Percentiles rank a stretch among this genome's conserved stretches.
These are phyloP conservation scores for Elsinoe batatas DNA, from an alignment of 2,329 filamentous ascomycete genomes.

Conservation along the genomic window DNA sequence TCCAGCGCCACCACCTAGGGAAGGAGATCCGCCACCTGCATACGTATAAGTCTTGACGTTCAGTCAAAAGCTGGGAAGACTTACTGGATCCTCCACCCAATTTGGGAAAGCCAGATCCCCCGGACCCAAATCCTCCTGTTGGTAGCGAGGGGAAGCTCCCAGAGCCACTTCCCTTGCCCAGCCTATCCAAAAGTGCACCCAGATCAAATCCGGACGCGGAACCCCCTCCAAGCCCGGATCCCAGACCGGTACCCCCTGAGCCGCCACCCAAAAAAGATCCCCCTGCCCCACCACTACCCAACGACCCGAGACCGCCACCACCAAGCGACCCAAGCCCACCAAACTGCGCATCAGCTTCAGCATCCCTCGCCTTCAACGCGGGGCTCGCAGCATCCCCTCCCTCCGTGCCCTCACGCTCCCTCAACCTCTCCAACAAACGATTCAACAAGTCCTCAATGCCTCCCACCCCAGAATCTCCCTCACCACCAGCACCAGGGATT, in stretches of 20 bases:
- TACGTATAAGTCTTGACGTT: no score
- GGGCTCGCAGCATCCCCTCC: background rate
- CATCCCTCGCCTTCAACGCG: background rate
- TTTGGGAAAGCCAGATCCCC: background rate
- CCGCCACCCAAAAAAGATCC: background rate
- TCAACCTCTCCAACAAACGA: background rate
- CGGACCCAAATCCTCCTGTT: no score
- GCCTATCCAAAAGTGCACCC: background rate
- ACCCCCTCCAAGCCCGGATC: background rate
- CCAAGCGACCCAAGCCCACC: background rate
- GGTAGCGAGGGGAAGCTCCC: no score
- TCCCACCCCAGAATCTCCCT: slow-evolving; percentile 3
- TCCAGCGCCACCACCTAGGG: background rate
- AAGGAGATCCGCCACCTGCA: slow-evolving; percentile 1
- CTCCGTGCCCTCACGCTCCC: background rate
- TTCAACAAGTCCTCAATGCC: slow-evolving; percentile 2
- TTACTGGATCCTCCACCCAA: background rate
- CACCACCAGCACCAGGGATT: background rate
- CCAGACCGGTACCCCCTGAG: background rate
- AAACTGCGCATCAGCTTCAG: background rate
- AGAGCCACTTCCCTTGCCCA: no score
- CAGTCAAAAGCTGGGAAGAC: background rate
- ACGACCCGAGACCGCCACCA: no score
- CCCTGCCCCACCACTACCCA: background rate
- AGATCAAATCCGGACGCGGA: background rate